Percentiles rank a stretch among this genome's conserved stretches.
phyloP scores from a whole-genome alignment of 352 stramenopile species.

The Phytophthora palmivora region DNA sequence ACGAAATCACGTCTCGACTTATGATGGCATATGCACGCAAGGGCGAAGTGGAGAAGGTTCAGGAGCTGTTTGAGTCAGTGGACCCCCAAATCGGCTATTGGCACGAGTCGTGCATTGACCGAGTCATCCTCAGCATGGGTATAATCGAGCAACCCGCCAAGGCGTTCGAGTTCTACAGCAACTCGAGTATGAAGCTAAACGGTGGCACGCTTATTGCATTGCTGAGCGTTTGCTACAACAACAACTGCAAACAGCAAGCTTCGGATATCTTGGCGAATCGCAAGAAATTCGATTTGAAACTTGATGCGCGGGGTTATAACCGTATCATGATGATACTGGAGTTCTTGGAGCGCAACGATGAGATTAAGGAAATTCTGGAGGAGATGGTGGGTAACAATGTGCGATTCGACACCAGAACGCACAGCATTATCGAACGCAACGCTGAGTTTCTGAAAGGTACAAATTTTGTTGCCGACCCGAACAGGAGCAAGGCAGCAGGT shows the following conservation, averaged over 20 bases:
- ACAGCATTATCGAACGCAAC: slow-evolving; percentile 67
- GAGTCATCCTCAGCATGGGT: slow-evolving; percentile 72
- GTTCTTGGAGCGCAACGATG: slow-evolving; percentile 67
- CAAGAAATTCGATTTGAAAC: slow-evolving; percentile 74
- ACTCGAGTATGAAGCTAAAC: slow-evolving; percentile 83
- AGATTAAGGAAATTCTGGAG: slow-evolving; percentile 62
- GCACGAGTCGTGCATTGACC: slow-evolving; percentile 76
- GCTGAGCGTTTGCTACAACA: slow-evolving; percentile 71
- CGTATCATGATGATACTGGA: slow-evolving; percentile 76
- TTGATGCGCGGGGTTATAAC: slow-evolving; percentile 79
- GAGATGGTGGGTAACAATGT: slow-evolving; percentile 70
- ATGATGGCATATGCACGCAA: slow-evolving; percentile 59
- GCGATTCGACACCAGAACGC: slow-evolving; percentile 65
- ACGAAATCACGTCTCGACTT: slow-evolving; percentile 74
- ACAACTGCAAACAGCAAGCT: slow-evolving; percentile 75
- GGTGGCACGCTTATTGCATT: slow-evolving; percentile 74
- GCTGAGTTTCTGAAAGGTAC: slow-evolving; percentile 48
- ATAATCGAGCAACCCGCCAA: slow-evolving; percentile 64
- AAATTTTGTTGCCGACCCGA: slow-evolving; percentile 36
- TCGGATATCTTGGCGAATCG: slow-evolving; percentile 79
- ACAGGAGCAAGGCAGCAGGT: slow-evolving; percentile 34
- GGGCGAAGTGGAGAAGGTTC: slow-evolving; percentile 54
- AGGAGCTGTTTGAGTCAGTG: slow-evolving; percentile 59
- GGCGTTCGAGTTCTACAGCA: slow-evolving; percentile 82
- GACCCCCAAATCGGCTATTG: slow-evolving; percentile 72